Base-by-base conservation (phyloP, 179 eudicot species). In the Beta corolliflora region DNA sequence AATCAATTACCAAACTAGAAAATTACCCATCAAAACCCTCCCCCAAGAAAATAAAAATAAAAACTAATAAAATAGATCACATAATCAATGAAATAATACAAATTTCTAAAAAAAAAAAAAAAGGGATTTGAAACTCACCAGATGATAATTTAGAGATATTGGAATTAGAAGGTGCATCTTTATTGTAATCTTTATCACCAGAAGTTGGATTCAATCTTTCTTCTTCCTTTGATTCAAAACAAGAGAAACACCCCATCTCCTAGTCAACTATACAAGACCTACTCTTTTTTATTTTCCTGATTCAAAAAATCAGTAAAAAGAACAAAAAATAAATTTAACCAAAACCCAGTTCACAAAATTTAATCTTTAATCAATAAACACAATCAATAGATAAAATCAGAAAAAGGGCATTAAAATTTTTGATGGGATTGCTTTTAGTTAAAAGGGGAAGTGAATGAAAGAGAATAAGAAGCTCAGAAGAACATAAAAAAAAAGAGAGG, bases 211-310 rank as follows among this genome's bases (percentile, higher is more conserved):
- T 86, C 73, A 88, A 83, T 73, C 88, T 83, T 64, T 88, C 83
- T 83, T 86, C 91, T 63, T 88, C 91, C 71, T 88, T 88, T 16
- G 91, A 88, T 71, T 88, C 91, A 71, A 88, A 88, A 21, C 91
- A 88, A 1, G 91, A 86, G 68, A 86, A 86, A 54, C 89, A 88
- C 23, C 89, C 91, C 91, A 86, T 86, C 41, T 77, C 9, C 31
- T 41, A 13, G 58, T 76, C 50, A 76, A 58, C 61, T 73, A 14
- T 5, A 64, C 44, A 55, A 55, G 4, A 10, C 59, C 19, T 11
- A 25, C 21, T 9, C 4, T 15, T 7, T 50, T 4, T 45, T 31
- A 7, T 23, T 58, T 65, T 52, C 16, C 58, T 59, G 41, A 77
- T 15, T 76, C 44, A 67, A 71, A 13, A 52, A 77, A 50, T 48